phyloP scores from a whole-genome alignment of 2,329 filamentous ascomycete species.

The Fusarium globosum region DNA sequence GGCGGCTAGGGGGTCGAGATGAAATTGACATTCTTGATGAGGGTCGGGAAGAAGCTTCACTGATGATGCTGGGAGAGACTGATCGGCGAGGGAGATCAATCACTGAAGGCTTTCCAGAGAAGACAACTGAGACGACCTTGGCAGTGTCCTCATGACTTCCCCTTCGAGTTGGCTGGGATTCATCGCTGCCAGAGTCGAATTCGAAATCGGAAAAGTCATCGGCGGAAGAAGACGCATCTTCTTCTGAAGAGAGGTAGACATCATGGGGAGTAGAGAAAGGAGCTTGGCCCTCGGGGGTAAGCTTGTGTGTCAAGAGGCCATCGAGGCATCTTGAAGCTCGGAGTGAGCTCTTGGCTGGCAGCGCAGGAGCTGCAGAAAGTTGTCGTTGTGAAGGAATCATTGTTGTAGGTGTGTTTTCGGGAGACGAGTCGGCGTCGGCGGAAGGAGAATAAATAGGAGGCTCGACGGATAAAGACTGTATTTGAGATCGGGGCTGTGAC shows the following conservation, averaged over 20 bases:
- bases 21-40: constrained; percentile 32
- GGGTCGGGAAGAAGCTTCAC: constrained; percentile 45
- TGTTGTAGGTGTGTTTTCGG: constrained; percentile 38
- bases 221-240: constrained; percentile 71
- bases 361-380: constrained; percentile 53
- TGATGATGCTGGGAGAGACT: constrained; percentile 53
- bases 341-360: constrained; percentile 63
- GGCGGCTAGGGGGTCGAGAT: constrained; percentile 37
- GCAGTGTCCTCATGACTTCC: constrained; percentile 66
- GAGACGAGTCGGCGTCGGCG: constrained; percentile 40
- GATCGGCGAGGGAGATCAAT: constrained; percentile 62
- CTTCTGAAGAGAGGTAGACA: constrained; percentile 73
- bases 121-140: constrained; percentile 68
- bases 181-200: constrained; percentile 58
- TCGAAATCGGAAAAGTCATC: constrained; percentile 70
- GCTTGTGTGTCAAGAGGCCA: constrained; percentile 47
- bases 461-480: constrained; percentile 44
- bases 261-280: constrained; percentile 61
- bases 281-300: constrained; percentile 46
- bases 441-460: constrained; percentile 42
- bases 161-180: constrained; percentile 46
- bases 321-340: constrained; percentile 58
- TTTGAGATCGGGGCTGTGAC: constrained; percentile 36
- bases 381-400: constrained; percentile 47
- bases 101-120: constrained; percentile 68